These are phyloP conservation scores for Acrocalymma vagum DNA, from an alignment of 2,329 filamentous ascomycete species.

Conservation along the genomic window DNA sequence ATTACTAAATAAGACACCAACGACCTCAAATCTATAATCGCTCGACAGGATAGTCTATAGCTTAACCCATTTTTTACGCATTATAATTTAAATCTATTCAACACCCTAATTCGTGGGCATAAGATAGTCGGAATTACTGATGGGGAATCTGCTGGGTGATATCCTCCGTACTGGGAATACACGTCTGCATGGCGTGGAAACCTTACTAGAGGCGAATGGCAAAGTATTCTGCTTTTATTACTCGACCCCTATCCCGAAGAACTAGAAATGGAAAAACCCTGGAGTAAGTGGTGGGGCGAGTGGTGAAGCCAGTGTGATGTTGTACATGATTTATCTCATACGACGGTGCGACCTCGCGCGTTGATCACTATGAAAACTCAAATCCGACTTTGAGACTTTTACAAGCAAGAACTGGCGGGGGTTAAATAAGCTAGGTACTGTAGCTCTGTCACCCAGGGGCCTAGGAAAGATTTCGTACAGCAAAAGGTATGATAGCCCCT, in stretches of 20 bases:
- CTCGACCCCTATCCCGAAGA: constrained; percentile 42
- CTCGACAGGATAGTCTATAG: constrained; percentile 47
- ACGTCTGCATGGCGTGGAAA: constrained; percentile 53
- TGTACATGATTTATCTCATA: no score
- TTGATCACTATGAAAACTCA: no score
- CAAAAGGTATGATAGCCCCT: no score
- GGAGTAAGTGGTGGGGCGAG: constrained; percentile 50
- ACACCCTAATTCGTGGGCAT: constrained; percentile 54
- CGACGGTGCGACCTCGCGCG: no score
- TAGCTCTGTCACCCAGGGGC: no score
- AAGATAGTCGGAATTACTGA: constrained; percentile 56
- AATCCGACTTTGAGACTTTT: no score
- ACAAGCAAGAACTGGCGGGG: no score
- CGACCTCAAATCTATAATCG: constrained; percentile 39
- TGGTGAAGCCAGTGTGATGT: constrained; percentile 5
- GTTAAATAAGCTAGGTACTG: no score
- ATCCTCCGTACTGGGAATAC: constrained; percentile 59
- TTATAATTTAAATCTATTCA: constrained; percentile 57
- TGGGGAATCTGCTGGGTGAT: constrained; percentile 60
- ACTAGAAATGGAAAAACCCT: constrained; percentile 52
- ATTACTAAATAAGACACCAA: constrained; percentile 29
- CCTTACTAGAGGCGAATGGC: constrained; percentile 41
- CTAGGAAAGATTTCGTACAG: no score
- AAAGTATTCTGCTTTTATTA: constrained; percentile 16
- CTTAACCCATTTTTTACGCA: constrained; percentile 58